Evolutionary conservation across 2,329 filamentous ascomycete genomes (phyloP), one percentile per base, ranked within the genome.

Genomic region (Pseudonectria foliicola): DNA sequence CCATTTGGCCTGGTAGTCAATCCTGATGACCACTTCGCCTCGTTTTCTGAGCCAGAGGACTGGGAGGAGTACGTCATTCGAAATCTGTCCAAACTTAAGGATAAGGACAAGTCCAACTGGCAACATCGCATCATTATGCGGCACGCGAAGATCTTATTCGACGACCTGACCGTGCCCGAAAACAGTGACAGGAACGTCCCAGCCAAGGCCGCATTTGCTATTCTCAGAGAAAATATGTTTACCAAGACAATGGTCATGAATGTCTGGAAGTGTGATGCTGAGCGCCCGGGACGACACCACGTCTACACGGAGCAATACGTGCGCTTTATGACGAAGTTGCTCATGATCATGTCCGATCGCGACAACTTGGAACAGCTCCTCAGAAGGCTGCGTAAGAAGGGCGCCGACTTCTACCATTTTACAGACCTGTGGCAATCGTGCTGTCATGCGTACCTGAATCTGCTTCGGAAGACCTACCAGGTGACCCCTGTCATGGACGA

Each of bases 161-260:
- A 68, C 33, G 64, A 70, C 21, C 56, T 61, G 25, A 55, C 59
- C 28, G 29, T 44, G 28, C 42, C 37, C 3, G 42, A 47, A 58
- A 75, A 43, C 31, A 66, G 68, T 33, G 59, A 70, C n/a, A 67
- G 45, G 5, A 59, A 71, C 11, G 75, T 73, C 23, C 81, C 84
- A 14, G 89, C 88, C 48, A 75, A 81, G 52, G 85, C 90, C 35
- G 75, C 93, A 11, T 89, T 87, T 32, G 73, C 77, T 34, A 83
- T 94, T 27, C 82, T 95, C 35, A 63, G 72, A 29, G 75, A 79
- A 39, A 74, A 68, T 42, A 79, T 79, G 74, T 90, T 95, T 47
- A 94, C 89, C 26, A 95, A 95, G 63, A 94, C 87, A 0, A 94
- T 94, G 82, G 82, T 85, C 2, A 80, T 95, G 58, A 90, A 93